A percentile compares a stretch with the other conserved stretches of the same genome.
Conservation (phyloP, 2,329 filamentous ascomycete species). For the Aspergillus neotritici region DNA sequence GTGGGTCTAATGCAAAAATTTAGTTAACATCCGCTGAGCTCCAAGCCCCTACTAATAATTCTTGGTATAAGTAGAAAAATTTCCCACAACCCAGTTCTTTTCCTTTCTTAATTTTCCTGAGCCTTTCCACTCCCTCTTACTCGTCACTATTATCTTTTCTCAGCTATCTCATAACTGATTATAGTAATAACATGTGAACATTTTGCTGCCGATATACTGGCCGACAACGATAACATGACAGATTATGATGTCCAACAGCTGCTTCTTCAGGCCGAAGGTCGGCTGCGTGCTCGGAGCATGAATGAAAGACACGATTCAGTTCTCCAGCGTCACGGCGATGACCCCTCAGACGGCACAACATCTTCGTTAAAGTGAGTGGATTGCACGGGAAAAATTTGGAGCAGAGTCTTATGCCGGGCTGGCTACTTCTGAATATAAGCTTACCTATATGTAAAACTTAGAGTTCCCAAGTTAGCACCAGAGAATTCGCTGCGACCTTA, state of each 20-base stretch:
- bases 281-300: constrained; percentile 40
- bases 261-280: constrained; percentile 57
- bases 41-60: no score
- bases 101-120: no score
- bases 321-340: neutral
- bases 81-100: no score
- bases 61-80: no score
- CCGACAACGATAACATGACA: constrained; percentile 34
- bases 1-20: no score
- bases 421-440: no score
- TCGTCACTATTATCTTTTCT: no score
- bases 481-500: constrained; percentile 49
- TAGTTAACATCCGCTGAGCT: no score
- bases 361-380: constrained; percentile 3
- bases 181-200: constrained; percentile 11
- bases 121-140: no score
- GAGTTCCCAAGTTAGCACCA: constrained; percentile 48
- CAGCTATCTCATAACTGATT: constrained; percentile 10
- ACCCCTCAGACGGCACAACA: neutral
- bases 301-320: neutral
- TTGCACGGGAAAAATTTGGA: neutral
- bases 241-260: constrained; percentile 61
- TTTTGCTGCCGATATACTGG: constrained; percentile 32
- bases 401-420: no score
- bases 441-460: constrained; percentile 15